Percentiles rank a stretch among this genome's conserved stretches.
Conservation (phyloP, 257 asterid genomes). For the Nicotiana noctiflora region DNA sequence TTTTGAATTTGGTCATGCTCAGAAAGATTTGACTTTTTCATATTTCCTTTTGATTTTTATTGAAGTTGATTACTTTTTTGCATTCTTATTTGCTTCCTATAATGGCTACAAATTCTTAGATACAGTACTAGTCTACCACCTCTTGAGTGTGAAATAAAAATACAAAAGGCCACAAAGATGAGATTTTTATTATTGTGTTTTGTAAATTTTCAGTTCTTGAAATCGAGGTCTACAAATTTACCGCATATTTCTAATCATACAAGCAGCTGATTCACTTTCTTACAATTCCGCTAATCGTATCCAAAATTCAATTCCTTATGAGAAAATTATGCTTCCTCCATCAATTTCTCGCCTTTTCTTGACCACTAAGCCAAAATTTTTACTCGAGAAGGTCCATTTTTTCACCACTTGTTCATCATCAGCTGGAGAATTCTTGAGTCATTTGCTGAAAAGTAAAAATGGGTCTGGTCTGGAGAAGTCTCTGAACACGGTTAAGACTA, state of each 20-base stretch:
- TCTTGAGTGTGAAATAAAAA: background rate
- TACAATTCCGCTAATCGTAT: background rate
- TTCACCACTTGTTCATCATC: slow-evolving; percentile 36
- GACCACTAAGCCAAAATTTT: no score
- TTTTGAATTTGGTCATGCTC: background rate
- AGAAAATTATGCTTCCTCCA: no score
- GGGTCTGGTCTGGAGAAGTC: slow-evolving; percentile 40
- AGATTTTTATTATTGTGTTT: no score
- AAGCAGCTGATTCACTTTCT: background rate
- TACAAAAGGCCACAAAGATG: no score
- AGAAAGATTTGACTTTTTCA: background rate
- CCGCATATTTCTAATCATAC: background rate
- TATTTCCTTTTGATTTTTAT: no score
- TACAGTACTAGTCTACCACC: background rate
- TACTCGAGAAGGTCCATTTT: slow-evolving; percentile 9
- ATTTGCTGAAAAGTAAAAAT: slow-evolving; percentile 36
- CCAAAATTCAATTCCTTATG: background rate
- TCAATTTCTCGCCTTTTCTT: no score
- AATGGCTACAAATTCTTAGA: no score
- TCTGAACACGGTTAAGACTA: slow-evolving; percentile 29
- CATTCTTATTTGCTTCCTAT: background rate
- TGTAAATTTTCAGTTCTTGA: background rate
- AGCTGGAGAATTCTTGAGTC: slow-evolving; percentile 43
- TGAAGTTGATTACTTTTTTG: background rate
- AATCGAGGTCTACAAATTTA: no score